Percentiles rank a stretch among this genome's conserved stretches.
phyloP scores from a whole-genome alignment of 2,329 filamentous ascomycete species.

The Thermothelomyces thermophilus region DNA sequence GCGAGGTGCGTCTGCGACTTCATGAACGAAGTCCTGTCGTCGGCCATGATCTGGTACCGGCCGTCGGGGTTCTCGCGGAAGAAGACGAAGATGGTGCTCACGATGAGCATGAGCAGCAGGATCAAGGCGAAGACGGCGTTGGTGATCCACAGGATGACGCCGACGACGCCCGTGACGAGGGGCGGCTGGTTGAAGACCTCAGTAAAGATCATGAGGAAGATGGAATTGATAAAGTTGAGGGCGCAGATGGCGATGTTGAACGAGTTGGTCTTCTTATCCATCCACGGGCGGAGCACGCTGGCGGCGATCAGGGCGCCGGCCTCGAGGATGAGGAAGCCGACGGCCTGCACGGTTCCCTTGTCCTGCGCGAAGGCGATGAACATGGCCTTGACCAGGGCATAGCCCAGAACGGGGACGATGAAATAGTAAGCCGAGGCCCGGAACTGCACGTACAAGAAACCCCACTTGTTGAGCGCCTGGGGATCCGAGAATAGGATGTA shows the following conservation, averaged over 20 bases:
- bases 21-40: conserved; percentile 95
- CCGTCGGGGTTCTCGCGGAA: conserved; percentile 91
- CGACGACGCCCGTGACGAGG: conserved; percentile 80
- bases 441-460: conserved; percentile 95
- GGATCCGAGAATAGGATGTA: conserved; percentile 97
- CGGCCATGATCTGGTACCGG: conserved; percentile 92
- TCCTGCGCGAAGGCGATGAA: conserved; percentile 78
- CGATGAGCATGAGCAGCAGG: conserved; percentile 73
- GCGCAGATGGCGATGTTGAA: conserved; percentile 92
- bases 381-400: conserved; percentile 80
- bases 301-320: conserved; percentile 68
- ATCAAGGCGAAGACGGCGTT: conserved; percentile 81
- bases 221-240: conserved; percentile 83
- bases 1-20: conserved; percentile 82
- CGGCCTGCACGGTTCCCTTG: conserved; percentile 64
- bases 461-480: conserved; percentile 93
- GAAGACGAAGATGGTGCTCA: conserved; percentile 60
- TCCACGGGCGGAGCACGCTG: conserved; percentile 82
- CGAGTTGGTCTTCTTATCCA: conserved; percentile 97
- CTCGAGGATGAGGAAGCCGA: conserved; percentile 79
- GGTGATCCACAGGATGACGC: conserved; percentile 80
- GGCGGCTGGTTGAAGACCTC: conserved; percentile 77
- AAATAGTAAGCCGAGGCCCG: conserved; percentile 94
- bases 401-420: conserved; percentile 70
- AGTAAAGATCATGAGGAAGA: conserved; percentile 86